phyloP scores from a whole-genome alignment of 768 basidiomycete genomes.

The Auricularia sp. region DNA sequence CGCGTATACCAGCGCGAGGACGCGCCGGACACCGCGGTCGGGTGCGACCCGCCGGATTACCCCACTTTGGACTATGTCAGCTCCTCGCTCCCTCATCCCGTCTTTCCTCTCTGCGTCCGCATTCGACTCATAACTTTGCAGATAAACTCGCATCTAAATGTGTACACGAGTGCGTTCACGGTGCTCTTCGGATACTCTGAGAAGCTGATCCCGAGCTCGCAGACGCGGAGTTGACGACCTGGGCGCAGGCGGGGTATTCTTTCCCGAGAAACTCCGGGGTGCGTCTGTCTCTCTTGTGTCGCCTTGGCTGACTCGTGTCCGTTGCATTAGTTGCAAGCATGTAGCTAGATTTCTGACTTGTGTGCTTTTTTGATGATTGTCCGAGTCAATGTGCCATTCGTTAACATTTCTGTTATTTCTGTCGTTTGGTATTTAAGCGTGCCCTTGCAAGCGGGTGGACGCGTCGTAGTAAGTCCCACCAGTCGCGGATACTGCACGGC shows the following conservation, averaged over 20 bases:
- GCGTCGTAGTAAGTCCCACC: too few relatives aligned
- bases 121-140: slow-evolving; percentile 19
- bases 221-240: slow-evolving; percentile 21
- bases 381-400: too few relatives aligned
- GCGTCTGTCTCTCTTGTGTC: not conserved
- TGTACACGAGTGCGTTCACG: slow-evolving; percentile 31
- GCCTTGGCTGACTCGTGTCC: not conserved
- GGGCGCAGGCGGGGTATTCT: slow-evolving; percentile 22
- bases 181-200: not conserved
- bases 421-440: too few relatives aligned
- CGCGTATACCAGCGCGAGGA: slow-evolving; percentile 78
- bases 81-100: slow-evolving; percentile 5
- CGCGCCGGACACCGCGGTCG: slow-evolving; percentile 45
- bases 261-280: slow-evolving; percentile 22
- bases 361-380: too few relatives aligned
- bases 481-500: too few relatives aligned
- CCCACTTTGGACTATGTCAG: slow-evolving; percentile 68
- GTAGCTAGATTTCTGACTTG: too few relatives aligned
- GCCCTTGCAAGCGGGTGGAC: too few relatives aligned
- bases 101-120: not conserved
- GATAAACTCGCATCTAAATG: slow-evolving; percentile 52
- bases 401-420: too few relatives aligned
- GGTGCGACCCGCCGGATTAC: slow-evolving; percentile 67
- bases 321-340: too few relatives aligned
- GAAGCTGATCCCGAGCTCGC: not conserved